Base-by-base conservation (phyloP, 2,329 filamentous ascomycete species). In the Colletotrichum limetticola region DNA sequence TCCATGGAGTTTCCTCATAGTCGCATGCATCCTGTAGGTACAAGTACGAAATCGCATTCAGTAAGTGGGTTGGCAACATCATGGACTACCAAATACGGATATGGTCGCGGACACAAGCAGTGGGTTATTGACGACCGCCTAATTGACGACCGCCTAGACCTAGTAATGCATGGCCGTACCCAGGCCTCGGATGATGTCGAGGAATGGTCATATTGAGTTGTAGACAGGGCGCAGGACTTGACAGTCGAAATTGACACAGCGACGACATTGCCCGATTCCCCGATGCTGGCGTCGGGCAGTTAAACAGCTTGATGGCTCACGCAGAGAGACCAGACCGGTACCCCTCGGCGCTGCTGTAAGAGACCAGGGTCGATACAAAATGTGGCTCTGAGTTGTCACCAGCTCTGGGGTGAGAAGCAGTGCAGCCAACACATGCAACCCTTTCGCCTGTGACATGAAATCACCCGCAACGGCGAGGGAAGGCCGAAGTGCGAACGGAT, bases 381-480 rank as follows among this genome's bases (percentile, higher is more conserved):
- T 67, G 71, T 74, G 68, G 60, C 72, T 73, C 65, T 74, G 72
- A 68, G 72, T 73, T 74, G 72, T 74, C 72, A 59, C 32, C 32
- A 53, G 60, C 28, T 59, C 56, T 58, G 28, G 52, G 28, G 56
- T 37, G 52, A 32, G 37, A 49, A 49, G 60, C 64, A 72, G 69
- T 58, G 72, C 55, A 70, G 68, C 65, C 67, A 72, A 16, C 67
- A 62, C 67, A 75, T 60, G 74, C 76, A 77, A 77, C 75, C 74
- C 71, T 76, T 61, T 73, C 72, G 35, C 35, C 56, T 57, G 56
- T 70, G 67, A 49, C 22, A 66, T 32, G 37, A 58, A 58, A 37
- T 57, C 61, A 73, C 55, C 66, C 66, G 66, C 67, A 65, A 61
- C 49, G 35, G 60, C 53, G 42, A 46, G n/a, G 55, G 35, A 66